These are phyloP conservation scores for Boletus mariae DNA, from an alignment of 1,284 basidiomycete species.

Conservation along the genomic window DNA sequence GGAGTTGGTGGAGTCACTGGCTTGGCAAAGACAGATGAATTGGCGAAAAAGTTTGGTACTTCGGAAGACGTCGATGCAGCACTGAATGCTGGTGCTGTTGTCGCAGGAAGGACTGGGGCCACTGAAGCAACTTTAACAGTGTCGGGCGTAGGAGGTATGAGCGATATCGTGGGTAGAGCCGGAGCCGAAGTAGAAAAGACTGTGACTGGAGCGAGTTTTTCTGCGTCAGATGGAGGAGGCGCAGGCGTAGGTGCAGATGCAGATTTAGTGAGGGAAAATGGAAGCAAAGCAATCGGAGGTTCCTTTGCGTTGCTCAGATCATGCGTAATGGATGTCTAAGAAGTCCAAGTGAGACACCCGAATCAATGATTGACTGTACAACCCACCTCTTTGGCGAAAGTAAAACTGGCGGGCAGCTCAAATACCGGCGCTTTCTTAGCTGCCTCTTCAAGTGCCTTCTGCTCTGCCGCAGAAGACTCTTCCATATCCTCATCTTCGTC, in stretches of 20 bases:
- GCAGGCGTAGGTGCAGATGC: constrained; percentile 11
- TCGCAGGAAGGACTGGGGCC: constrained; percentile 12
- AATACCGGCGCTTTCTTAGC: constrained; percentile 54
- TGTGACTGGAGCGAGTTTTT: constrained; percentile 2
- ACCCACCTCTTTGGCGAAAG: constrained; percentile 62
- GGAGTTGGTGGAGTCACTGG: constrained; percentile 16
- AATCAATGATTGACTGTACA: constrained; percentile 1
- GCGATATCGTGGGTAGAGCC: constrained; percentile 22
- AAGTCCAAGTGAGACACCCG: constrained; percentile 12
- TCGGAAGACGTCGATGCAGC: constrained; percentile 14
- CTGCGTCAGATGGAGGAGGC: constrained; percentile 4
- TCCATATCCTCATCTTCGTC: constrained; percentile 54
- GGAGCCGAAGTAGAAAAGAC: constrained; percentile 7
- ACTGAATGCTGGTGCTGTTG: constrained; percentile 5
- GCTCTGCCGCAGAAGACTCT: constrained; percentile 42
- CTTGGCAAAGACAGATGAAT: constrained; percentile 34
- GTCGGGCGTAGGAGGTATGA: constrained; percentile 32
- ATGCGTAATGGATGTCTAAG: constrained; percentile 33
- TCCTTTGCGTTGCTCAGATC: constrained; percentile 51
- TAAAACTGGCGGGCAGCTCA: constrained; percentile 60
- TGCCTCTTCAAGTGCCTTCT: constrained; percentile 47
- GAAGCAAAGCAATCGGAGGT: constrained; percentile 58
- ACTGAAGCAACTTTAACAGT: constrained; percentile 17
- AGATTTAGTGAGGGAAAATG: constrained; percentile 57
- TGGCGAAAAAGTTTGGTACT: constrained; percentile 53